Evolutionary conservation across 2,329 filamentous ascomycete genomes (phyloP).

Genomic region (Monosporascus ibericus): DNA sequence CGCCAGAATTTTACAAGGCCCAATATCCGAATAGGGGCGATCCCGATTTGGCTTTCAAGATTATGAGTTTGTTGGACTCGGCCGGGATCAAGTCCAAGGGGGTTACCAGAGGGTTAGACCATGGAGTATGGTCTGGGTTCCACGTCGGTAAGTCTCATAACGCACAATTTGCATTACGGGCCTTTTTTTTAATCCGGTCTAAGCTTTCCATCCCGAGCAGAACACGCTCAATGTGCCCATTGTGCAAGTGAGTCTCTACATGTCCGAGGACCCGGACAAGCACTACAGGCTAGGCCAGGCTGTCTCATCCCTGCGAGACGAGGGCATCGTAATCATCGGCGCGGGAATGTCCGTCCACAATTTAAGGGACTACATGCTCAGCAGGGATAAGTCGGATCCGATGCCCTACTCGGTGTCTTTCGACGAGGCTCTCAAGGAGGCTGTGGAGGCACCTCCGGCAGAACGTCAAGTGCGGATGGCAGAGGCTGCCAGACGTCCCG

Average conservation of each 20-base stretch:
- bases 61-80: constrained; percentile 48
- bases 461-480: constrained; percentile 35
- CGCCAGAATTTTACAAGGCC: constrained; percentile 61
- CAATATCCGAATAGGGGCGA: constrained; percentile 60
- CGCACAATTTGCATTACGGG: neutral
- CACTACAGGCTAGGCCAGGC: constrained; percentile 65
- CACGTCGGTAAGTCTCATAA: constrained; percentile 31
- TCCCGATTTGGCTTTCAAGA: constrained; percentile 50
- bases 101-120: constrained; percentile 61
- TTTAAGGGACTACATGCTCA: constrained; percentile 47
- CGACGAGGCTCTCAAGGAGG: constrained; percentile 61
- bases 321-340: constrained; percentile 61
- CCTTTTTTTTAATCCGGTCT: neutral
- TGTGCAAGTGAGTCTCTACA: constrained; percentile 66
- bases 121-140: constrained; percentile 70
- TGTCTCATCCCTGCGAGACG: constrained; percentile 57
- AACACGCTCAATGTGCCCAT: constrained; percentile 62
- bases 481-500: constrained; percentile 32
- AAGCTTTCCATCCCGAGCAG: constrained; percentile 53
- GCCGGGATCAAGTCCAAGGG: constrained; percentile 55
- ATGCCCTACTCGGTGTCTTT: constrained; percentile 57
- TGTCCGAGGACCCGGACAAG: constrained; percentile 55
- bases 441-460: constrained; percentile 41
- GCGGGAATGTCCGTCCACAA: constrained; percentile 75
- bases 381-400: constrained; percentile 36